phyloP scores from a whole-genome alignment of 148 eudicot genomes.

The Silene conica region DNA sequence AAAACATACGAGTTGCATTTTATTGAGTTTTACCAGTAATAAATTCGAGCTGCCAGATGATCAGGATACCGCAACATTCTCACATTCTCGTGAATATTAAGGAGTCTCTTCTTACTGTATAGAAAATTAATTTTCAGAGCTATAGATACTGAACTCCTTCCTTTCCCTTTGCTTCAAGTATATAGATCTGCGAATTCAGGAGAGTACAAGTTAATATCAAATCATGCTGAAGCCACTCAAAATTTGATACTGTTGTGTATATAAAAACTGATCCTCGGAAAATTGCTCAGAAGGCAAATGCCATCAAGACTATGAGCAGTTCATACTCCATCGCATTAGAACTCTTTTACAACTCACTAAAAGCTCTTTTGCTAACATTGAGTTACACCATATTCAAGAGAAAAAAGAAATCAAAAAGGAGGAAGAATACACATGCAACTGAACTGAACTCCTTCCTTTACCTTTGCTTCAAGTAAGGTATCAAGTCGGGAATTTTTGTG shows the following conservation, averaged over 20 bases:
- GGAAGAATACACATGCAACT: slow-evolving; percentile 40
- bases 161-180: no score
- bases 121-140: slow-evolving; percentile 92
- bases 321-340: neutral
- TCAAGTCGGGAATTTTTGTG: slow-evolving; percentile 74
- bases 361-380: neutral
- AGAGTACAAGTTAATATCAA: slow-evolving; percentile 10
- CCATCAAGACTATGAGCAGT: neutral
- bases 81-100: slow-evolving; percentile 86
- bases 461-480: slow-evolving; percentile 82
- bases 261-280: neutral
- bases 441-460: slow-evolving; percentile 91
- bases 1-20: neutral
- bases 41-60: slow-evolving; percentile 84
- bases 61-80: slow-evolving; percentile 92
- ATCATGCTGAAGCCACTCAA: neutral
- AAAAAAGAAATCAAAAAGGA: no score
- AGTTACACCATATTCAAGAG: neutral
- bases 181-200: slow-evolving; percentile 62
- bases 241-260: neutral
- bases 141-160: no score
- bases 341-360: neutral
- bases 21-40: slow-evolving; percentile 48
- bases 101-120: slow-evolving; percentile 84
- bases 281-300: neutral